A percentile compares a stretch with the other conserved stretches of the same genome.
Conservation (phyloP, 2,329 filamentous ascomycete species). For the Microascus cirrosus region DNA sequence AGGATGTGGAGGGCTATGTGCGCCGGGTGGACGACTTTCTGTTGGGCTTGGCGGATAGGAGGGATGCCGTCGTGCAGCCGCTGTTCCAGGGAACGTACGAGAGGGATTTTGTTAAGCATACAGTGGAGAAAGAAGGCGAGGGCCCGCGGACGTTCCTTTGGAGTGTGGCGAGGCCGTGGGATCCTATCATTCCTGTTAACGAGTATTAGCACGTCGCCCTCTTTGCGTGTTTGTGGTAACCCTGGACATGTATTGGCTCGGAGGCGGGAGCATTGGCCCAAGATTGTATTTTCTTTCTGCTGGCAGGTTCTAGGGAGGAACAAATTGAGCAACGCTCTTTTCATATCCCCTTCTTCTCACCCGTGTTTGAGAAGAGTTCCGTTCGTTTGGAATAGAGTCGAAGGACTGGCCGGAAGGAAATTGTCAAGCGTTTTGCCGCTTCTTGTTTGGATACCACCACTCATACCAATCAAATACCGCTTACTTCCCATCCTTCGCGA, state of each 20-base stretch:
- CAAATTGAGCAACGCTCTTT: neutral
- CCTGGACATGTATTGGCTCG: too few species aligned
- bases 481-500: neutral
- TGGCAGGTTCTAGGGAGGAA: neutral
- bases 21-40: conserved; percentile 21
- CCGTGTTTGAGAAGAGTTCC: neutral
- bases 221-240: neutral
- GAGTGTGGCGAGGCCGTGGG: conserved; percentile 28
- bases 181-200: conserved; percentile 28
- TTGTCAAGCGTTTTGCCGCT: neutral
- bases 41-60: conserved; percentile 6
- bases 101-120: conserved; percentile 6
- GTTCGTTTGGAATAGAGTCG: neutral
- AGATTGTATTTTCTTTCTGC: neutral
- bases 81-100: conserved; percentile 10
- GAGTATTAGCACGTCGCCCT: neutral
- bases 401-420: neutral
- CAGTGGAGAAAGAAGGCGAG: neutral
- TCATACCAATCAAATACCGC: neutral
- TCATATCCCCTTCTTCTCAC: neutral
- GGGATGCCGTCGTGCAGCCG: conserved; percentile 10
- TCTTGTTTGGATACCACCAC: neutral
- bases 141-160: conserved; percentile 25
- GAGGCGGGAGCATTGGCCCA: neutral
- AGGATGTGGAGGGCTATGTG: conserved; percentile 19